A percentile compares a stretch with the other conserved stretches of the same genome.
phyloP scores from a whole-genome alignment of 371 early-diverging fungal species.

The Ordospora pajunii region DNA sequence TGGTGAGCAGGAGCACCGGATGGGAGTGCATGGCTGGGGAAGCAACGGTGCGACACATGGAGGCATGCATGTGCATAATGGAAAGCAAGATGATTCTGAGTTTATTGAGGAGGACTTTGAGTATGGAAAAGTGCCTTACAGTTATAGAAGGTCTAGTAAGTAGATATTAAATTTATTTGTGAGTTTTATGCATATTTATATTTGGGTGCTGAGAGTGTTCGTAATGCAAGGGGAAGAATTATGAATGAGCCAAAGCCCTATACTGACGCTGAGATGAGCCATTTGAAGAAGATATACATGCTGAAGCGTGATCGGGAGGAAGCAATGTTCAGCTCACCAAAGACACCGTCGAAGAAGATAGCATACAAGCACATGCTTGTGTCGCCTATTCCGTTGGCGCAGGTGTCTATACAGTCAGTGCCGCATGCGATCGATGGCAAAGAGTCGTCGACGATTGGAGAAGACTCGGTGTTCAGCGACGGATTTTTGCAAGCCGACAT shows the following conservation, averaged over 20 bases:
- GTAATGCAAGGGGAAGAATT: neutral
- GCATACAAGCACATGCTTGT: constrained; percentile 22
- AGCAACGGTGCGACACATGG: neutral
- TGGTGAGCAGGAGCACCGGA: neutral
- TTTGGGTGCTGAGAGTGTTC: too few relatives aligned
- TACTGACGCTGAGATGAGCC: neutral
- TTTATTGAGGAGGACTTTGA: constrained; percentile 16
- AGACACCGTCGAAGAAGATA: constrained; percentile 21
- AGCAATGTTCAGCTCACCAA: constrained; percentile 19
- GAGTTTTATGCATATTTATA: too few relatives aligned
- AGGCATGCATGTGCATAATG: neutral
- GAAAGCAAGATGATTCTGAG: neutral
- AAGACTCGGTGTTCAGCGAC: neutral
- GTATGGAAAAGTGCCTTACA: constrained; percentile 11
- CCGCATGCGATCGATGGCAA: neutral
- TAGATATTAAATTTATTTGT: neutral
- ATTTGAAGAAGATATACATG: neutral
- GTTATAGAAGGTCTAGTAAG: constrained; percentile 8
- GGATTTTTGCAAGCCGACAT: constrained; percentile 21
- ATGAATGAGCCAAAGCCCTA: neutral
- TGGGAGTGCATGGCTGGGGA: neutral
- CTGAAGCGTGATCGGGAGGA: constrained; percentile 18
- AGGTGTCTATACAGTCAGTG: neutral
- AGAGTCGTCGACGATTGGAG: constrained; percentile 6
- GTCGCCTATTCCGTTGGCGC: neutral